Evolutionary conservation across 2,329 filamentous ascomycete species (phyloP).

Genomic region (Ciborinia camelliae): DNA sequence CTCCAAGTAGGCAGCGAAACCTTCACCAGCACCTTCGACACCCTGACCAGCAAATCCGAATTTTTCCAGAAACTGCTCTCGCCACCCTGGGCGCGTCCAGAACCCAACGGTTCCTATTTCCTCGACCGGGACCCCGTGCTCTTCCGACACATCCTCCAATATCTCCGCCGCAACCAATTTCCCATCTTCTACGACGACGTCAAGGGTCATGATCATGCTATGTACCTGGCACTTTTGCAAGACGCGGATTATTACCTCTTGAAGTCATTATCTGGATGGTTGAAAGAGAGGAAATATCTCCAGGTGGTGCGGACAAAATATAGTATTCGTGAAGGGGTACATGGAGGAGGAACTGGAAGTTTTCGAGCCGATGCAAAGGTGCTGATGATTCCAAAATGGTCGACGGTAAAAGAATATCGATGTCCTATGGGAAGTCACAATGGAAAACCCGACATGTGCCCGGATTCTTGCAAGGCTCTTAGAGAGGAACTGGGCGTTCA

Average conservation of each 20-base stretch:
- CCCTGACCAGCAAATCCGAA: neutral
- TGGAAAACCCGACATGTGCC: no score
- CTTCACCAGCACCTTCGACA: neutral
- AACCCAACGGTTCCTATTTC: neutral
- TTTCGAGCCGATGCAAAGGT: no score
- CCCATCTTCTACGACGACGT: neutral
- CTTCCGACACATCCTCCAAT: neutral
- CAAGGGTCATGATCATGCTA: neutral
- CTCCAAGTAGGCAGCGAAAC: neutral
- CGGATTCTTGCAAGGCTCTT: no score
- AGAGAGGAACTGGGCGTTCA: no score
- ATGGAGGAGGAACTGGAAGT: no score
- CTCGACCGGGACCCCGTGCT: neutral
- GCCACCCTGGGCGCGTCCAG: neutral
- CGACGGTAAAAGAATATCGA: no score
- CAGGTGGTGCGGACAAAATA: no score
- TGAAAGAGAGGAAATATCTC: neutral
- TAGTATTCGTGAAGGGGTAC: no score
- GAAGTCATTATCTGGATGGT: neutral
- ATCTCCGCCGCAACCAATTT: neutral
- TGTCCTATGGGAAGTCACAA: no score
- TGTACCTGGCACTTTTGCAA: neutral
- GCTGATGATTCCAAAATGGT: no score
- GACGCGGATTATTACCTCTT: neutral
- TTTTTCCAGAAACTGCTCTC: neutral